A percentile compares a stretch with the other conserved stretches of the same genome.
Evolutionary conservation across 1,139 yeast species (phyloP).

Genomic region (Hansenula lynferdii): DNA sequence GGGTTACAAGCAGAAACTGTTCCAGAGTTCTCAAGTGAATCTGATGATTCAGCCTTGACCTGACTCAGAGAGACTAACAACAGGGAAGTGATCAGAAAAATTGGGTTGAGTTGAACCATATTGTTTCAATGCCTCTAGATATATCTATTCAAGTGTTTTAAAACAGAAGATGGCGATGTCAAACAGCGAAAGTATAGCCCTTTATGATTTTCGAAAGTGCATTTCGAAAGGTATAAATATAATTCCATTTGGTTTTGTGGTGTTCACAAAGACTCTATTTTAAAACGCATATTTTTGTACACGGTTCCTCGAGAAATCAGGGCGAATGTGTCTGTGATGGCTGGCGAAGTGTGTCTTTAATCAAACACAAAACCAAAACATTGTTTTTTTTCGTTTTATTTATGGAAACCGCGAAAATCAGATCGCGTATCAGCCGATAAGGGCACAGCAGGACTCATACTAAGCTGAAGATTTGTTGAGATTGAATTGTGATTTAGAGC

Average conservation of each 20-base stretch:
- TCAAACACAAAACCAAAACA: neutral
- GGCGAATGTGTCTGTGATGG: too few relatives aligned
- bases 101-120: neutral
- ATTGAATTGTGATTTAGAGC: too few relatives aligned
- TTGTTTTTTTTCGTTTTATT: neutral
- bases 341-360: neutral
- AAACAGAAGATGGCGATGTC: neutral
- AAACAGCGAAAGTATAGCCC: neutral
- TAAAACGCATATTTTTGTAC: too few relatives aligned
- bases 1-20: conserved; percentile 37
- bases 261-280: neutral
- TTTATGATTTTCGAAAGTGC: neutral
- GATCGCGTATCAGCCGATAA: too few relatives aligned
- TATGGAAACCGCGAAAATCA: neutral
- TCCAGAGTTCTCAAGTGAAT: too few relatives aligned
- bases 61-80: conserved; percentile 3
- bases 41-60: too few relatives aligned
- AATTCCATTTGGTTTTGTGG: neutral
- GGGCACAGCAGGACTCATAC: too few relatives aligned
- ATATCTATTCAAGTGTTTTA: neutral
- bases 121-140: neutral
- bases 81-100: conserved; percentile 3
- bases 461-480: too few relatives aligned
- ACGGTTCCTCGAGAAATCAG: neutral
- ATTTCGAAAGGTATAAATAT: neutral